Evolutionary conservation across 2,329 filamentous ascomycete species (phyloP).

Genomic region (Trichoderma oligosporum): DNA sequence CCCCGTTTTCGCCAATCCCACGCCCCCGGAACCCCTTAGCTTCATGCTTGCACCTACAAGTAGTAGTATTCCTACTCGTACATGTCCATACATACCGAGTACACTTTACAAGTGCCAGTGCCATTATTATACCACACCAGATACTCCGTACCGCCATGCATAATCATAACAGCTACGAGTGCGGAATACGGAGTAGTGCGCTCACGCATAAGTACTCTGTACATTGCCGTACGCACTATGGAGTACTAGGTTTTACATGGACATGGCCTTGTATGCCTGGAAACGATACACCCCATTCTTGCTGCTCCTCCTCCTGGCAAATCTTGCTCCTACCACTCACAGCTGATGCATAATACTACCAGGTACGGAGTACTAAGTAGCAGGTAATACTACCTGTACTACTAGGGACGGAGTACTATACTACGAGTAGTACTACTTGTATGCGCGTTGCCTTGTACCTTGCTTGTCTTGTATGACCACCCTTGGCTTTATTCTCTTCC

Average conservation of each 20-base stretch:
- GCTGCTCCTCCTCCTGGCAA: not conserved
- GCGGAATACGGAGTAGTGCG: too few species aligned
- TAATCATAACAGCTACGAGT: slow-evolving; percentile 16
- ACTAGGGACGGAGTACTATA: too few species aligned
- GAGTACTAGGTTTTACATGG: not conserved
- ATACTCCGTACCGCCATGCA: slow-evolving; percentile 4
- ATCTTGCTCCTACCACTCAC: not conserved
- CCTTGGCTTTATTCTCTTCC: not conserved
- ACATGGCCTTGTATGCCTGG: slow-evolving; percentile 7
- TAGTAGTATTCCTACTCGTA: too few species aligned
- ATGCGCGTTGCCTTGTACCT: slow-evolving; percentile 13
- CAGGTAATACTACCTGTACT: too few species aligned
- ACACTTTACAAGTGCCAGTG: not conserved
- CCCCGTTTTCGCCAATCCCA: slow-evolving; percentile 18
- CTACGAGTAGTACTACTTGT: not conserved
- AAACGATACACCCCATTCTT: slow-evolving; percentile 1
- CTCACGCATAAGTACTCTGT: slow-evolving; percentile 4
- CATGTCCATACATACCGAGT: too few species aligned
- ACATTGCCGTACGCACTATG: not conserved
- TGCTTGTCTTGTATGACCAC: slow-evolving; percentile 14
- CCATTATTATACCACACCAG: not conserved
- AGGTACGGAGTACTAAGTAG: too few species aligned
- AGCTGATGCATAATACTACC: too few species aligned
- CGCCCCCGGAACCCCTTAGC: slow-evolving; percentile 16
- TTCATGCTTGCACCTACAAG: slow-evolving; percentile 13